These are phyloP conservation scores for Acacia crassicarpa DNA, from an alignment of 306 rosid genomes.

Conservation along the genomic window DNA sequence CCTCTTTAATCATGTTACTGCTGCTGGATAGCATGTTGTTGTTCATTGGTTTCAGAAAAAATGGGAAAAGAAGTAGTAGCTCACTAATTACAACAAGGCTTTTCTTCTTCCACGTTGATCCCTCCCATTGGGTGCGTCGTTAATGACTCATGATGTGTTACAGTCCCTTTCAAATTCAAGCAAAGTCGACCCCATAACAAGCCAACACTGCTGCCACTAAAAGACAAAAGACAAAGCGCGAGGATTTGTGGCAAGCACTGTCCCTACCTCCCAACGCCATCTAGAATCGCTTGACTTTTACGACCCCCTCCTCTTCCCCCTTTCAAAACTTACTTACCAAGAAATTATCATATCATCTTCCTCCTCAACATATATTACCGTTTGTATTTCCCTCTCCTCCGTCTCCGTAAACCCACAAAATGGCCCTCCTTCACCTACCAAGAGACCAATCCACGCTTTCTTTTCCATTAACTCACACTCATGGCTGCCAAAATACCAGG, in stretches of 20 bases:
- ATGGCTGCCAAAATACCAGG: background rate
- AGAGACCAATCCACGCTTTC: slow-evolving; percentile 35
- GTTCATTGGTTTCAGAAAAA: background rate
- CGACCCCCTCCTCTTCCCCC: background rate
- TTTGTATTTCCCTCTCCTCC: background rate
- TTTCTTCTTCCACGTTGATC: background rate
- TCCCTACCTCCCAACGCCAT: slow-evolving; percentile 25
- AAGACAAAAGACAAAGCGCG: slow-evolving; percentile 13
- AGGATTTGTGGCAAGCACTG: slow-evolving; percentile 1
- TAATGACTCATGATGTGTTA: background rate
- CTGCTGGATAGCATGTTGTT: background rate
- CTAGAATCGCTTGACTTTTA: slow-evolving; percentile 59
- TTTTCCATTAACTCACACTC: slow-evolving; percentile 21
- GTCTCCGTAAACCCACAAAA: slow-evolving; percentile 13
- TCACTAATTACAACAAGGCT: background rate
- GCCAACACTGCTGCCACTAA: background rate
- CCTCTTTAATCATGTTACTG: background rate
- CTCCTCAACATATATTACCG: slow-evolving; percentile 18
- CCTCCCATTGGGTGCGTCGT: background rate
- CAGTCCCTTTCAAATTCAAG: background rate
- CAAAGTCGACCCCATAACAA: too few relatives aligned
- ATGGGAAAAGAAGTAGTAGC: background rate
- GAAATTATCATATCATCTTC: slow-evolving; percentile 25
- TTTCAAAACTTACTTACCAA: slow-evolving; percentile 31
- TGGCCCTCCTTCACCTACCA: slow-evolving; percentile 49